These are phyloP conservation scores for Hansenula lynferdii DNA, from an alignment of 1,139 yeast species.

Conservation along the genomic window DNA sequence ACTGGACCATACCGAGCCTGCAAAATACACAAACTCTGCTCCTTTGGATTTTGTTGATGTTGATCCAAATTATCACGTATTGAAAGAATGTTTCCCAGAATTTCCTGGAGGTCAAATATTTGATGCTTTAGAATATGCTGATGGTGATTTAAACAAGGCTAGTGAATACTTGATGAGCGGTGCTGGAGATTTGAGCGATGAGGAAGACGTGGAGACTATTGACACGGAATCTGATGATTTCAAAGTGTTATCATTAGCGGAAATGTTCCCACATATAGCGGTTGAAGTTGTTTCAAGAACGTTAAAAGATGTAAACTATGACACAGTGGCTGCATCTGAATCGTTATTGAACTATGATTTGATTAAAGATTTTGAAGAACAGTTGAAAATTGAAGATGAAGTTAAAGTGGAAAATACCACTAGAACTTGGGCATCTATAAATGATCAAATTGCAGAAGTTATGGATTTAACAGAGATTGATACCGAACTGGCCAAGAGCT, in stretches of 20 bases:
- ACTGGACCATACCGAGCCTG: background rate
- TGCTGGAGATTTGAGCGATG: background rate
- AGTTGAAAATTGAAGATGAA: conserved; percentile 4
- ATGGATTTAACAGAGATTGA: conserved; percentile 5
- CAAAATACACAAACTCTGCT: background rate
- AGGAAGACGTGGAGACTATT: background rate
- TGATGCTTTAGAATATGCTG: background rate
- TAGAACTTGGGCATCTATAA: background rate
- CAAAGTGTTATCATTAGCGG: conserved; percentile 1
- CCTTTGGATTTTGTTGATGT: background rate
- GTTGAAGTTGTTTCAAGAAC: background rate
- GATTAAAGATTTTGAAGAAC: conserved; percentile 1
- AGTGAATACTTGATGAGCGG: background rate
- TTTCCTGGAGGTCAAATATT: background rate
- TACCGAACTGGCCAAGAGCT: background rate
- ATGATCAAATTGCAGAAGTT: conserved; percentile 4
- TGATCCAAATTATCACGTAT: background rate
- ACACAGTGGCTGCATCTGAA: conserved; percentile 8
- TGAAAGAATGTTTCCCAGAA: background rate
- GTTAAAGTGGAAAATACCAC: background rate
- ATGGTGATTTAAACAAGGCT: background rate
- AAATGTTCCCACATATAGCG: conserved; percentile 4
- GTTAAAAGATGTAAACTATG: conserved; percentile 4
- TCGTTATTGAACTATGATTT: conserved; percentile 8
- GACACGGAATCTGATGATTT: background rate